Conservation (phyloP, 768 basidiomycete genomes). For the Dentipellis sp. region DNA sequence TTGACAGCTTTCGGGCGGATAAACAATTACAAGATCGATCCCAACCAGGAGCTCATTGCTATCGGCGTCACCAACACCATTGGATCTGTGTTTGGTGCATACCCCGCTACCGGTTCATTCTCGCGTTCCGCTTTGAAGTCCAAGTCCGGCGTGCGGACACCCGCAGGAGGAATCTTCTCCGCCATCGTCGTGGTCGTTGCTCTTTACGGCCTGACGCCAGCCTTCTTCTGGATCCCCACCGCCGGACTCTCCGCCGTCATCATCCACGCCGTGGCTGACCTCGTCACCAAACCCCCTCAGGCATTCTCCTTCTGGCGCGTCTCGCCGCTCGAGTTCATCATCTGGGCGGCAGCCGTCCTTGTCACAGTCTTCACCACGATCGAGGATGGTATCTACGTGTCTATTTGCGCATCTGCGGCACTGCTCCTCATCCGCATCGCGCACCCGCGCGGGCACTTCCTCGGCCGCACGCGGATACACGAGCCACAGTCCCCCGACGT, state of each 20-base stretch:
- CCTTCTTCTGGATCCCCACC: constrained; percentile 85
- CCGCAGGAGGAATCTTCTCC: constrained; percentile 78
- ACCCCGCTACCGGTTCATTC: constrained; percentile 97
- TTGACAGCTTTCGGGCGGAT: constrained; percentile 82
- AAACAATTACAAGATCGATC: constrained; percentile 90
- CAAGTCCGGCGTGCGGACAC: constrained; percentile 96
- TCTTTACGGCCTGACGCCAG: constrained; percentile 86
- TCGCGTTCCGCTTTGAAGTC: constrained; percentile 95
- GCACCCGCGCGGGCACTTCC: constrained; percentile 81
- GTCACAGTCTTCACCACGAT: constrained; percentile 91
- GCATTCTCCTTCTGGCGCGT: constrained; percentile 91
- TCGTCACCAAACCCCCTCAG: constrained; percentile 78
- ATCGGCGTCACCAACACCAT: constrained; percentile 95
- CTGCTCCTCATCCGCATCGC: constrained; percentile 83
- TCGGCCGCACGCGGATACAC: constrained; percentile 71
- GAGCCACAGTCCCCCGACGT: constrained; percentile 23
- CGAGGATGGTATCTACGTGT: constrained; percentile 87
- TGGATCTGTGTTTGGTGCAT: constrained; percentile 84
- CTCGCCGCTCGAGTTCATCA: constrained; percentile 86
- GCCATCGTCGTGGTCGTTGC: constrained; percentile 88
- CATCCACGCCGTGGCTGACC: constrained; percentile 84
- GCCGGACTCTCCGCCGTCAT: constrained; percentile 88
- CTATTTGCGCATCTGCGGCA: constrained; percentile 68
- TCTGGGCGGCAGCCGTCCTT: constrained; percentile 80
- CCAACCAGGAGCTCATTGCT: constrained; percentile 92